Evolutionary conservation across 352 stramenopile genomes (phyloP), one percentile per base, ranked within the genome.

Genomic region (Pythium oligandrum): DNA sequence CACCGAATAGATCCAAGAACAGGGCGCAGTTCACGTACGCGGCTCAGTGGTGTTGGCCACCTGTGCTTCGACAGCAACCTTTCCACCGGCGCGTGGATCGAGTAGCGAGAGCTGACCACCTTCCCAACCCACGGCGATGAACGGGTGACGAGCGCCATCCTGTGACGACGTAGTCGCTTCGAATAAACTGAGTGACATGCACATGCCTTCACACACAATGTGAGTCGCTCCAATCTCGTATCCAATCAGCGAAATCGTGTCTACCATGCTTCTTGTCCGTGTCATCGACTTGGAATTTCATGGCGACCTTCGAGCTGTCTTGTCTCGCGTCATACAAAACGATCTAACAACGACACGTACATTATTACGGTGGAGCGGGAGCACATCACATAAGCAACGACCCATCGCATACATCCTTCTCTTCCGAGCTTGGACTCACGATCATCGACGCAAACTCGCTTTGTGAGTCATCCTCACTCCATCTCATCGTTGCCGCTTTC

Each of bases 61-160:
- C 47, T 72, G 72, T 11, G 61, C 64, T 65, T 91, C 75, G 34
- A 64, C 72, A 1, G 67, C 70, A 10, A 75, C 50, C 47, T 83
- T 83, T 1, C 75, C 70, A 4, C 70, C 68, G 1, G 65, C 53
- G 6, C 81, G 77, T 45, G 89, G 56, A 47, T 93, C 83, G 35
- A 90, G 49, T 12, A 90, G 50, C n/a, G 66, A 66, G 39, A 93
- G 65, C 55, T 81, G 68, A 4, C 83, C 83, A 49, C 81, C 75
- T 71, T 93, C 83, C 52, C 81, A 90, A 6, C 80, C 81, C 11
- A 70, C 75, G 4, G 61, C 76, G 39, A 90, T 68, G 55, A 77
- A 89, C 4, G 66, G 44, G 12, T 63, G 50, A 3, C 59, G 53
- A 32, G 48, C 37, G 10, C 53, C 54, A 45, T 55, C 45, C 3